Conservation (phyloP, 331 rosid species). For the Arachis monticola region DNA sequence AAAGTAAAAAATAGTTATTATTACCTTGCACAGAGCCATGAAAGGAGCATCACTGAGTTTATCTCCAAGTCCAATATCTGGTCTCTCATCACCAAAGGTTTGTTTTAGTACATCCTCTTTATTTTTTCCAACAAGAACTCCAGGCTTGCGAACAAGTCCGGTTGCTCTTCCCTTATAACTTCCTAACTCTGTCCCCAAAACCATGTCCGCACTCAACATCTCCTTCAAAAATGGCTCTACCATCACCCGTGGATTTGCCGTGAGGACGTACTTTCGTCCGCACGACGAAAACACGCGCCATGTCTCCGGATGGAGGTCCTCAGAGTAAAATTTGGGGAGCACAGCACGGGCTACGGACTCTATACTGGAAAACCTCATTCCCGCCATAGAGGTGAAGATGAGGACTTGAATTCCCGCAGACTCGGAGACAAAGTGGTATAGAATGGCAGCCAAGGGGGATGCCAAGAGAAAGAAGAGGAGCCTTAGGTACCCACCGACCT, state of each 20-base stretch:
- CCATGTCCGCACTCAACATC: slow-evolving; percentile 60
- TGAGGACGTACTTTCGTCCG: slow-evolving; percentile 55
- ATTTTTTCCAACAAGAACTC: slow-evolving; percentile 70
- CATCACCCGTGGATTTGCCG: slow-evolving; percentile 69
- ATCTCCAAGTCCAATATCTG: slow-evolving; percentile 70
- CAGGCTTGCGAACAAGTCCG: slow-evolving; percentile 54
- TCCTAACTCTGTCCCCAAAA: slow-evolving; percentile 58
- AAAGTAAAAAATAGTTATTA: neutral
- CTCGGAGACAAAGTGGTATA: slow-evolving; percentile 74
- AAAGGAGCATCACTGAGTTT: slow-evolving; percentile 59
- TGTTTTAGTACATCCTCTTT: slow-evolving; percentile 64
- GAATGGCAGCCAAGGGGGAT: slow-evolving; percentile 63
- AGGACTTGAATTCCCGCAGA: slow-evolving; percentile 74
- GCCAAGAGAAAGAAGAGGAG: slow-evolving; percentile 60
- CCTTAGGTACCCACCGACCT: slow-evolving; percentile 70
- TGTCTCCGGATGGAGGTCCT: slow-evolving; percentile 64
- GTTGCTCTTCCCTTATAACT: slow-evolving; percentile 57
- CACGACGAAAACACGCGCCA: slow-evolving; percentile 85
- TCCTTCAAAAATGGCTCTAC: slow-evolving; percentile 68
- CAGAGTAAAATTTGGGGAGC: slow-evolving; percentile 71
- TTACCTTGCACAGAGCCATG: slow-evolving; percentile 59
- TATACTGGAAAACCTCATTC: slow-evolving; percentile 58
- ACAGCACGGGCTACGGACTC: slow-evolving; percentile 83
- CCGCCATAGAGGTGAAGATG: slow-evolving; percentile 59
- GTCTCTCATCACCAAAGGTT: slow-evolving; percentile 56